phyloP scores from a whole-genome alignment of 306 rosid species.

The Prunus mongolica region DNA sequence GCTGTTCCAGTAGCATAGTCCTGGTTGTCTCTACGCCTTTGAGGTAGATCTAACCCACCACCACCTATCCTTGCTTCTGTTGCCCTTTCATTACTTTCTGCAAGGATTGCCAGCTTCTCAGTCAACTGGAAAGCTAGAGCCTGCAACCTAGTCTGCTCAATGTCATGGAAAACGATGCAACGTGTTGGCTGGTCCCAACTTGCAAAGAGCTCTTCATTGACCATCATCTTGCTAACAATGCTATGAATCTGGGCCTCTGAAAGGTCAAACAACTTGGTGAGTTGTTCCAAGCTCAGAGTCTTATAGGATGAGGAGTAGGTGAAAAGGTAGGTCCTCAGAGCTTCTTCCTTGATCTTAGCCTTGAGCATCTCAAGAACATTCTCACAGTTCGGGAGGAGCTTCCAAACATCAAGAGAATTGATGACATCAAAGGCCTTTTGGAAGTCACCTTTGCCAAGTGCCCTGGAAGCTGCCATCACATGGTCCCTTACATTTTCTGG shows the following conservation, averaged over 20 bases:
- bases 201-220: constrained; percentile 87
- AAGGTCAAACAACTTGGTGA: constrained; percentile 72
- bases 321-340: constrained; percentile 82
- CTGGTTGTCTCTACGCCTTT: constrained; percentile 80
- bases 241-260: constrained; percentile 55
- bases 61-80: constrained; percentile 79
- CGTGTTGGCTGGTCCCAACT: constrained; percentile 45
- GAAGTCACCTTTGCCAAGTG: constrained; percentile 73
- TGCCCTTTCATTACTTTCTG: constrained; percentile 92
- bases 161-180: constrained; percentile 41
- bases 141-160: constrained; percentile 62
- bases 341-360: constrained; percentile 90
- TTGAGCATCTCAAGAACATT: constrained; percentile 65
- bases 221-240: constrained; percentile 87
- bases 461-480: constrained; percentile 88
- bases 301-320: constrained; percentile 78
- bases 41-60: constrained; percentile 82
- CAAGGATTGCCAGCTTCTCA: constrained; percentile 73
- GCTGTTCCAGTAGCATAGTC: constrained; percentile 57
- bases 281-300: constrained; percentile 70
- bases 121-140: constrained; percentile 81
- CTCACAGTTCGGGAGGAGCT: constrained; percentile 62
- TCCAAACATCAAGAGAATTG: constrained; percentile 83
- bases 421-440: constrained; percentile 63
- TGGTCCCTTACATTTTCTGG: constrained; percentile 96